phyloP scores from a whole-genome alignment of 2,329 filamentous ascomycete species.

The Fusarium newnesense region DNA sequence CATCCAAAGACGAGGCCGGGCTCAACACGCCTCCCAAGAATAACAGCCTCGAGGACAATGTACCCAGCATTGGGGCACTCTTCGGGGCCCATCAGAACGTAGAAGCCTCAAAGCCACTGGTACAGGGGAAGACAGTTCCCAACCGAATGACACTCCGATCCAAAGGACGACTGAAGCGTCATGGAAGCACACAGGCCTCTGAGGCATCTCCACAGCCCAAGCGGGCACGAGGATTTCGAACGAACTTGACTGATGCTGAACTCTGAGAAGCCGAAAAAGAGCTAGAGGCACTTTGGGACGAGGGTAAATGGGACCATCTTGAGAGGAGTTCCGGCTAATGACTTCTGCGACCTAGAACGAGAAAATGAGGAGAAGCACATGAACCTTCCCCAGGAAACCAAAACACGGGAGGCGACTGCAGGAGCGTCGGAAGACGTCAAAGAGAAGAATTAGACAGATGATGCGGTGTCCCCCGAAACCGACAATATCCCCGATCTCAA shows the following conservation, averaged over 20 bases:
- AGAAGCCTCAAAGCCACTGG: not conserved
- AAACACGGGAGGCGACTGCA: not conserved
- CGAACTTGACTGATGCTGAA: not conserved
- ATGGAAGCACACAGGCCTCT: not conserved
- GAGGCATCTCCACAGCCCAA: not conserved
- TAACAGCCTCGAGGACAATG: not conserved
- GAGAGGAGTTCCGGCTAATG: fast-evolving
- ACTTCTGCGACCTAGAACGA: not conserved
- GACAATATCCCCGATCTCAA: not conserved
- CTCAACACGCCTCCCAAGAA: not conserved
- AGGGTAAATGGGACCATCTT: not conserved
- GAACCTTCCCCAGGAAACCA: not conserved
- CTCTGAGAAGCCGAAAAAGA: not conserved
- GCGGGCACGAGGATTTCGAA: not conserved
- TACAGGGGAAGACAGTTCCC: not conserved
- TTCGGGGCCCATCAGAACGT: not conserved
- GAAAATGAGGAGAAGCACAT: not conserved
- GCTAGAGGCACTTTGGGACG: fast-evolving
- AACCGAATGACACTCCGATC: not conserved
- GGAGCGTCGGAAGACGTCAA: not conserved
- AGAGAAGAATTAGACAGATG: not conserved
- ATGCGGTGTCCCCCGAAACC: not conserved
- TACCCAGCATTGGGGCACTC: not conserved
- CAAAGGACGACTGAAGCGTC: not conserved
- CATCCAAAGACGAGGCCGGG: not conserved